Percentiles rank a stretch among this genome's conserved stretches.
phyloP scores from a whole-genome alignment of 805 yeast genomes.

The Candida vartiovaarae region DNA sequence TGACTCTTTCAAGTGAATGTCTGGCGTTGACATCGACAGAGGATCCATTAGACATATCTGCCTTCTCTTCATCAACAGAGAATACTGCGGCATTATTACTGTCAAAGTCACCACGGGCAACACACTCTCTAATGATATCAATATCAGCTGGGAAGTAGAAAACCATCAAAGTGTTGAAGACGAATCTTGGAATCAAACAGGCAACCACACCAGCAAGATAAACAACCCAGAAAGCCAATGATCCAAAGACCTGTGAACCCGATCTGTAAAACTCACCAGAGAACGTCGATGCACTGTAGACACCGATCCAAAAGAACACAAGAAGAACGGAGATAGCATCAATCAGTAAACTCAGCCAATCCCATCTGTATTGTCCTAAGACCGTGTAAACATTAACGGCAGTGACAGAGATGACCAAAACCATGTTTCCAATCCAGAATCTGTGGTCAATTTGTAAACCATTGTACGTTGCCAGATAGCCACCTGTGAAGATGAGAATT shows the following conservation, averaged over 20 bases:
- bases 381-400: constrained; percentile 60
- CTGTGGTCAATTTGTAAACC: constrained; percentile 63
- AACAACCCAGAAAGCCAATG: constrained; percentile 59
- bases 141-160: constrained; percentile 56
- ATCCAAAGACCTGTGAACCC: constrained; percentile 56
- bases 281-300: constrained; percentile 54
- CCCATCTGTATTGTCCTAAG: constrained; percentile 74
- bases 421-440: constrained; percentile 61
- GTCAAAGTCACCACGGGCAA: constrained; percentile 54
- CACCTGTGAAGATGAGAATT: constrained; percentile 42
- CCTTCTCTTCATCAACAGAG: constrained; percentile 6
- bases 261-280: constrained; percentile 56
- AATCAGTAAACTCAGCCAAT: constrained; percentile 58
- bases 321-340: constrained; percentile 50
- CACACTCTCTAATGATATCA: constrained; percentile 68
- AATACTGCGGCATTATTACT: neutral
- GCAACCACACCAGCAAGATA: constrained; percentile 50
- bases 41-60: constrained; percentile 5
- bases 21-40: constrained; percentile 1
- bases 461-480: constrained; percentile 37
- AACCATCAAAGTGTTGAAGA: constrained; percentile 44
- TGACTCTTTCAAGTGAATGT: constrained; percentile 12
- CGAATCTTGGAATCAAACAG: constrained; percentile 62
- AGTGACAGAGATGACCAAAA: constrained; percentile 56
- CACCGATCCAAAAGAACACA: constrained; percentile 70